These are phyloP conservation scores for Cairneyella variabilis DNA, from an alignment of 495 filamentous ascomycete species.

Conservation along the genomic window DNA sequence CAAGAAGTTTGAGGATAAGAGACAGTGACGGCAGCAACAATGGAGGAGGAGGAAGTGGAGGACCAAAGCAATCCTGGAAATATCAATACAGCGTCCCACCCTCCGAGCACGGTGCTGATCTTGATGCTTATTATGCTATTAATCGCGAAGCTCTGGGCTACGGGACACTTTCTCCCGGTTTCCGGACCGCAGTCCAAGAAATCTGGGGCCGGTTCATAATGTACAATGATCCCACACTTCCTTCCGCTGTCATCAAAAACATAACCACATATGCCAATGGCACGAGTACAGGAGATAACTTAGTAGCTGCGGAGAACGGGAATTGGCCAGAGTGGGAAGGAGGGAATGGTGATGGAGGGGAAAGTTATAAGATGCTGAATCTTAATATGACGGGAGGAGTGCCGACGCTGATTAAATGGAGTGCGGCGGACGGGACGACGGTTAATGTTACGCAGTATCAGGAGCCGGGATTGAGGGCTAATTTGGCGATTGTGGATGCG, in stretches of 20 bases:
- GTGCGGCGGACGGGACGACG: slow-evolving; percentile 19
- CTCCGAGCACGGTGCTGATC: slow-evolving; percentile 50
- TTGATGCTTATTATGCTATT: slow-evolving; percentile 43
- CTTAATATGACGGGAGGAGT: slow-evolving; percentile 50
- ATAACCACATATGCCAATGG: slow-evolving; percentile 3
- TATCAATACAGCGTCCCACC: slow-evolving; percentile 58
- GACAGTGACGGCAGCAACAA: too few relatives aligned
- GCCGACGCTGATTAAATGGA: neutral
- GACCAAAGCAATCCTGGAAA: slow-evolving; percentile 38
- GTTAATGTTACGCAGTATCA: slow-evolving; percentile 26
- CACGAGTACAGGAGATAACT: slow-evolving; percentile 7
- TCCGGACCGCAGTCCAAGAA: neutral
- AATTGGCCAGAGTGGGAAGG: slow-evolving; percentile 28
- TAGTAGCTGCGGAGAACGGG: slow-evolving; percentile 12
- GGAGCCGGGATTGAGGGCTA: slow-evolving; percentile 43
- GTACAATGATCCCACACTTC: slow-evolving; percentile 44
- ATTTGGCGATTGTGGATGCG: slow-evolving; percentile 44
- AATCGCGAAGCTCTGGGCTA: slow-evolving; percentile 10
- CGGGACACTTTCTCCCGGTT: slow-evolving; percentile 5
- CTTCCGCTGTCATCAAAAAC: slow-evolving; percentile 37
- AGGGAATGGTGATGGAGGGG: neutral
- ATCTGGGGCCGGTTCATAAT: slow-evolving; percentile 55
- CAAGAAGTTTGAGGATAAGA: neutral
- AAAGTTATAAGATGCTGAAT: slow-evolving; percentile 42
- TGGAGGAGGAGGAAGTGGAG: slow-evolving; percentile 1